phyloP scores from a whole-genome alignment of 2,329 filamentous ascomycete species.

The Fusarium nygamai region DNA sequence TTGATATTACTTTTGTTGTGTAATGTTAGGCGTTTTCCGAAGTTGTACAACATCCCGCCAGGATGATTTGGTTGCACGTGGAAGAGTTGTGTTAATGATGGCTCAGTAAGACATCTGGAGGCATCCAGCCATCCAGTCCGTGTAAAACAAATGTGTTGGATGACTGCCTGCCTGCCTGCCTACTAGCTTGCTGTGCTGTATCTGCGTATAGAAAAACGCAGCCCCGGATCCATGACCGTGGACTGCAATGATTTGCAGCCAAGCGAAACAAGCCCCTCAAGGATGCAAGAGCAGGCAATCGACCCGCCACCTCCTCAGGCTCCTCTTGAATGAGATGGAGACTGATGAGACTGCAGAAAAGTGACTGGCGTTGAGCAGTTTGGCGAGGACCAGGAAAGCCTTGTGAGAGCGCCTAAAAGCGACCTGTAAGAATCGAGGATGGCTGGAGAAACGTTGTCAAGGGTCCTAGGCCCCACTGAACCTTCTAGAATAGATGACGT shows the following conservation, averaged over 20 bases:
- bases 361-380: slow-evolving; percentile 16
- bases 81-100: neutral
- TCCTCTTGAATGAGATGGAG: neutral
- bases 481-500: slow-evolving; percentile 54
- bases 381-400: slow-evolving; percentile 8
- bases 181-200: slow-evolving; percentile 20
- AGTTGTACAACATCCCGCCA: neutral
- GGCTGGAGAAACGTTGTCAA: slow-evolving; percentile 20
- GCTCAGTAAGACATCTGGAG: neutral
- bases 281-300: slow-evolving; percentile 6
- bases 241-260: slow-evolving; percentile 36
- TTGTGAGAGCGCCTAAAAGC: slow-evolving; percentile 16
- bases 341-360: neutral
- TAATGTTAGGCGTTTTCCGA: neutral
- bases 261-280: slow-evolving; percentile 32
- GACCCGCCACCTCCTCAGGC: slow-evolving; percentile 14
- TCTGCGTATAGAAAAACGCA: neutral
- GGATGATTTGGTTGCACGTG: neutral
- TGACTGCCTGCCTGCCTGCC: neutral
- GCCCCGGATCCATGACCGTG: slow-evolving; percentile 25
- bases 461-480: slow-evolving; percentile 52
- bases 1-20: neutral
- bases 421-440: slow-evolving; percentile 19
- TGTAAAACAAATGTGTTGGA: slow-evolving; percentile 1
- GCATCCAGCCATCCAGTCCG: neutral